phyloP scores from a whole-genome alignment of 2,329 filamentous ascomycete genomes.

The Colletotrichum horii region DNA sequence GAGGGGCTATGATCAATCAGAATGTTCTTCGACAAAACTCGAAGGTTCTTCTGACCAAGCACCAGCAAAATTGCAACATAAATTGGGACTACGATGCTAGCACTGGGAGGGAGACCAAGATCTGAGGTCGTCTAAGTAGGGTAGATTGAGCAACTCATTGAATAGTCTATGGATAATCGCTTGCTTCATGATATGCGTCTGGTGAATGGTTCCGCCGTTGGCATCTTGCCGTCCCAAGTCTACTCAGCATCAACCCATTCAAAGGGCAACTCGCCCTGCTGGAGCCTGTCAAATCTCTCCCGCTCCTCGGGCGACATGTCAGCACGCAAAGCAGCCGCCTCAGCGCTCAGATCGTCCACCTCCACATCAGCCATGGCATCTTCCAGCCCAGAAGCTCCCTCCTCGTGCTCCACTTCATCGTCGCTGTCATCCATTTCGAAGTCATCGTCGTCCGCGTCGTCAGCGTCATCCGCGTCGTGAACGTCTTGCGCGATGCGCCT shows the following conservation, averaged over 20 bases:
- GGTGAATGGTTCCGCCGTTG: not conserved
- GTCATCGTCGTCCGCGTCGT: conserved; percentile 14
- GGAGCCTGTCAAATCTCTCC: not conserved
- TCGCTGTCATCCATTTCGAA: conserved; percentile 4
- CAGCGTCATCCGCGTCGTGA: not conserved
- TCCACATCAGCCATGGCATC: conserved; percentile 18
- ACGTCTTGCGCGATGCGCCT: not conserved
- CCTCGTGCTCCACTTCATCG: not conserved
- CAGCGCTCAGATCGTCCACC: conserved; percentile 9
- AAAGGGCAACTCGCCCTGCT: not conserved
- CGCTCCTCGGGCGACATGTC: conserved; percentile 15
- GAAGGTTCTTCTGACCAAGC: not conserved
- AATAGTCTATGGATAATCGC: not conserved
- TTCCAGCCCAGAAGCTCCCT: not conserved
- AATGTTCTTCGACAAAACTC: not conserved
- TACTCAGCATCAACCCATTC: conserved; percentile 11
- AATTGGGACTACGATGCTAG: not conserved
- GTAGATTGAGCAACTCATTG: not conserved
- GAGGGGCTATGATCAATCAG: not conserved
- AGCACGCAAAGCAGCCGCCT: conserved; percentile 2
- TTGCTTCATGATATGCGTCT: not conserved
- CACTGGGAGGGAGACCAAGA: not conserved
- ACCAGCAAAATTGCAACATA: not conserved
- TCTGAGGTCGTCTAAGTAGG: not conserved
- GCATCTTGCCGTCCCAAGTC: not conserved